Evolutionary conservation across 495 filamentous ascomycete species (phyloP).

Genomic region (Elasticomyces elasticus): DNA sequence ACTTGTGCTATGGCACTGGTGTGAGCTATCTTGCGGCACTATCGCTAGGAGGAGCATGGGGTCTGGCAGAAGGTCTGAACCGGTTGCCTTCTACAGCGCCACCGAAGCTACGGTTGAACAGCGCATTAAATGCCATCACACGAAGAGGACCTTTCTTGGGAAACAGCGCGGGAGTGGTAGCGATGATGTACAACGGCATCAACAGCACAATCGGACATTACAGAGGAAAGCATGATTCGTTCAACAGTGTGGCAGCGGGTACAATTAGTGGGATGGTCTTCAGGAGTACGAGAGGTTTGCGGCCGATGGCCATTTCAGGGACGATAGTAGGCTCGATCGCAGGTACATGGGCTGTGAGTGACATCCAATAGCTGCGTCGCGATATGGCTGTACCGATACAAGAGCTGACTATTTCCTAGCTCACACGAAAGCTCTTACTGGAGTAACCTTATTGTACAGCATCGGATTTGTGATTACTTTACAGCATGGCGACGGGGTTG

Average conservation of each 20-base stretch:
- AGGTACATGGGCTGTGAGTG: slow-evolving; percentile 70
- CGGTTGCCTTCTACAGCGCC: slow-evolving; percentile 62
- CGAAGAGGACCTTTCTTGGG: slow-evolving; percentile 91
- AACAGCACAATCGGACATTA: slow-evolving; percentile 83
- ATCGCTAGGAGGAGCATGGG: slow-evolving; percentile 83
- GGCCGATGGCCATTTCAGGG: slow-evolving; percentile 87
- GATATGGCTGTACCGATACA: background rate
- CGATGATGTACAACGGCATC: slow-evolving; percentile 69
- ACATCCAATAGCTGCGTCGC: too few species aligned
- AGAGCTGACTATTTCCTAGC: background rate
- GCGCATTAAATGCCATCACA: slow-evolving; percentile 85
- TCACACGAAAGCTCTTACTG: background rate
- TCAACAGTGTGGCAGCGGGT: slow-evolving; percentile 79
- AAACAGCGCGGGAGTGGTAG: slow-evolving; percentile 88
- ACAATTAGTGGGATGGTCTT: slow-evolving; percentile 84
- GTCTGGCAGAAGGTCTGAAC: slow-evolving; percentile 73
- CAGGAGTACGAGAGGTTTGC: slow-evolving; percentile 82
- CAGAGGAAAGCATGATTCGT: slow-evolving; percentile 80
- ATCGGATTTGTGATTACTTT: background rate
- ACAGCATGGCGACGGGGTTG: background rate
- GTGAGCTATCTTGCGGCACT: slow-evolving; percentile 82
- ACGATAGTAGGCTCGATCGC: slow-evolving; percentile 76
- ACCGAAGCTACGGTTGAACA: slow-evolving; percentile 84
- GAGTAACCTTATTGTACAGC: background rate
- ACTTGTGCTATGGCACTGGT: slow-evolving; percentile 94